Base-by-base conservation (phyloP, 768 basidiomycete species). In the Mycena maculata region DNA sequence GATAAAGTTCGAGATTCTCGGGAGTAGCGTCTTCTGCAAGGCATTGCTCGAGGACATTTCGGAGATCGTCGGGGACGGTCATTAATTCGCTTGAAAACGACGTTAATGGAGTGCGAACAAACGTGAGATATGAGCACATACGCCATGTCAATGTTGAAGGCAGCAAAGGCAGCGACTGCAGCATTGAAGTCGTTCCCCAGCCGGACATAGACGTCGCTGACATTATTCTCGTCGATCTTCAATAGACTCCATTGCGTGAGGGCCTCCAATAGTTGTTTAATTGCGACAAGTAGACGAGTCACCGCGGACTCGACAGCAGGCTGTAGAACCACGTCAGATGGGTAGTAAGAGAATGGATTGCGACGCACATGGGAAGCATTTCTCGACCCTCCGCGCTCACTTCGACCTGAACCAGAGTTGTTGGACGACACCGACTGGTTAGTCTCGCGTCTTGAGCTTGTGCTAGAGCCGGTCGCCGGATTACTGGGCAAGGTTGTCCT, bases 161-260 rank as follows among this genome's bases (percentile, higher is more conserved):
- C 82, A 3, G 87, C 86, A 76, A 99, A 99, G 1, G 96, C 95
- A 58, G 91, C 88, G 41, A 96, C 94, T 12, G 96, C 96, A 18
- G 89, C 87, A 75, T 98, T 98, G 84, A 99, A 99, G 76, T 98
- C 96, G 79, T 99, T 98, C 25, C 98, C 98, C 25, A 99, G 84
- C 60, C 90, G 88, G 59, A 99, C 98, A 79, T 99, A 99, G 59
- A 98, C 93, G 78, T 98, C 95, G 84, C 96, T 98, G 76, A 99
- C 95, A 71, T 93, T 85, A 45, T 78, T 81, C 76, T 97, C 95
- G 62, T 88, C 84, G 72, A 92, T 85, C 72, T 88, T 85, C 66
- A 86, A 79, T 64, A 84, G 84, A 77, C 92, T 93, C 95, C 95
- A 98, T 81, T 87, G 81, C 8, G 93, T 94, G 60, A 98, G 85